A percentile compares a stretch with the other conserved stretches of the same genome.
Evolutionary conservation across 495 filamentous ascomycete species (phyloP).

Genomic region (Tetracladium setigerum): DNA sequence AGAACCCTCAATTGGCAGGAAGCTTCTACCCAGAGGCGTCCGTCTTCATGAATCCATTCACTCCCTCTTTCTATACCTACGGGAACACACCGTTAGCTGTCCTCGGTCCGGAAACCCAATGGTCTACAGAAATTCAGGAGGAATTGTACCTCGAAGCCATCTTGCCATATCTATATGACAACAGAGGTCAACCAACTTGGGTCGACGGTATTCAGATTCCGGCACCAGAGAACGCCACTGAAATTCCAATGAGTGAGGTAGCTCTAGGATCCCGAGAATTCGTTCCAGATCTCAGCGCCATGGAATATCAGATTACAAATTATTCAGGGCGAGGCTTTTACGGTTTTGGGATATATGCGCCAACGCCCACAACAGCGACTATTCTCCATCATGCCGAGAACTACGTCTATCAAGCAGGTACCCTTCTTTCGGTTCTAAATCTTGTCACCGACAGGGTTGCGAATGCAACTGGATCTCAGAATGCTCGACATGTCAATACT

Average conservation of each 20-base stretch:
- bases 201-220: no score
- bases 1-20: no score
- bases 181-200: no score
- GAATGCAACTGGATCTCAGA: not conserved
- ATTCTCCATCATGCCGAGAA: not conserved
- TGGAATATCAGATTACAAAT: not conserved
- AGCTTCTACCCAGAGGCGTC: no score
- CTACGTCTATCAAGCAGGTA: not conserved
- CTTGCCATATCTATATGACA: no score
- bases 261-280: slow-evolving; percentile 6
- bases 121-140: slow-evolving; percentile 9
- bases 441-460: slow-evolving; percentile 12
- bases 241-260: not conserved
- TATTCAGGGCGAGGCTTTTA: not conserved
- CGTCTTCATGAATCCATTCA: not conserved
- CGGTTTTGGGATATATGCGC: slow-evolving; percentile 11
- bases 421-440: slow-evolving; percentile 2
- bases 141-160: not conserved
- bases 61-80: not conserved
- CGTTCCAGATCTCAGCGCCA: not conserved
- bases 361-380: slow-evolving; percentile 9
- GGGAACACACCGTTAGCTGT: not conserved
- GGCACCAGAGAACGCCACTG: no score
- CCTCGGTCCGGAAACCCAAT: slow-evolving; percentile 9
- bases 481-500: no score